Evolutionary conservation across 345 rosid genomes (phyloP).

Genomic region (Brassica nigra): DNA sequence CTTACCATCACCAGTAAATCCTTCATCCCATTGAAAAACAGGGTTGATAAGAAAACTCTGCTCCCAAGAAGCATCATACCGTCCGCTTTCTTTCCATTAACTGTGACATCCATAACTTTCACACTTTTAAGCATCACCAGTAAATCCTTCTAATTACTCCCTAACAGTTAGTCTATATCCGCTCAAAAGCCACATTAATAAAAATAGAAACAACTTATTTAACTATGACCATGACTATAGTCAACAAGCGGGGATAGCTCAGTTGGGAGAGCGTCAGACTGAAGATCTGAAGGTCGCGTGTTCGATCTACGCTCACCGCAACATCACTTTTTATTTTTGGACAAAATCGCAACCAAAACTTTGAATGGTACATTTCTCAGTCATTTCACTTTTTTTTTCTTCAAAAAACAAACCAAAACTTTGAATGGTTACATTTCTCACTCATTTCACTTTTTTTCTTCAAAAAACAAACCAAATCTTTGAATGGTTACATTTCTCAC

Average conservation of each 20-base stretch:
- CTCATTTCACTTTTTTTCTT: too few relatives aligned
- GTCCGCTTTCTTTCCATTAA: conserved; percentile 66
- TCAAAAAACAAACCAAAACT: too few relatives aligned
- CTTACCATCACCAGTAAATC: conserved; percentile 71
- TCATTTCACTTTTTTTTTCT: too few relatives aligned
- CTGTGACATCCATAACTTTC: conserved; percentile 47
- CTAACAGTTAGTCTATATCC: conserved; percentile 61
- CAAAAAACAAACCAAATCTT: too few relatives aligned
- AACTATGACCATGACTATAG: not conserved
- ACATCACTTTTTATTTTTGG: not conserved
- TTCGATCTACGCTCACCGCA: conserved; percentile 77
- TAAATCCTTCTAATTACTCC: too few relatives aligned
- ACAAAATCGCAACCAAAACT: not conserved
- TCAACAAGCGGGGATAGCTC: conserved; percentile 76
- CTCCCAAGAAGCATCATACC: conserved; percentile 97
- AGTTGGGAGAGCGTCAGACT: conserved; percentile 95
- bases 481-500: not conserved
- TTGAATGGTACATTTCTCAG: not conserved
- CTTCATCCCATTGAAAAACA: conserved; percentile 73
- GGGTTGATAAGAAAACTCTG: conserved; percentile 69
- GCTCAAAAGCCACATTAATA: conserved; percentile 40
- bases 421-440: not conserved
- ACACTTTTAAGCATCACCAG: conserved; percentile 45
- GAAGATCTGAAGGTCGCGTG: conserved; percentile 77
- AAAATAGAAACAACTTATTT: not conserved